phyloP scores from a whole-genome alignment of 2,329 filamentous ascomycete species.

The Calonectria fujianensis region DNA sequence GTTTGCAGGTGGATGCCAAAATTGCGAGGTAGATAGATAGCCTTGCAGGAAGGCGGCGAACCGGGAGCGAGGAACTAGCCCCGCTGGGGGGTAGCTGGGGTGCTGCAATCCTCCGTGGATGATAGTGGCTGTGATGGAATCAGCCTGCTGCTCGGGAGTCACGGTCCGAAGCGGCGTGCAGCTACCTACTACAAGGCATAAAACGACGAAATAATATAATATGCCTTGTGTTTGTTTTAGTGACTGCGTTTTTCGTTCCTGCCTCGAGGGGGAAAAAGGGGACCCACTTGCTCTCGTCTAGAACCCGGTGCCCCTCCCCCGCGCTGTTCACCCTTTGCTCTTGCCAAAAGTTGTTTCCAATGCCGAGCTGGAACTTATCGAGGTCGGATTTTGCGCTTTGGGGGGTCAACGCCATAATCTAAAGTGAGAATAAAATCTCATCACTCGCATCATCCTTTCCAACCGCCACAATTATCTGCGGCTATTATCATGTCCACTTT shows the following conservation, averaged over 20 bases:
- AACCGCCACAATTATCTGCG: slow-evolving; percentile 41
- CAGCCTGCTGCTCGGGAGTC: background rate
- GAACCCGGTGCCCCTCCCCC: slow-evolving; percentile 40
- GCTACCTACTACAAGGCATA: background rate
- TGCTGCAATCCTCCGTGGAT: slow-evolving; percentile 28
- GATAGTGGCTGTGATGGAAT: background rate
- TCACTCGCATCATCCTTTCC: slow-evolving; percentile 23
- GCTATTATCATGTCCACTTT: slow-evolving; percentile 86
- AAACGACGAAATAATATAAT: background rate
- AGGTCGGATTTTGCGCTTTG: slow-evolving; percentile 40
- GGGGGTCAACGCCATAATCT: slow-evolving; percentile 42
- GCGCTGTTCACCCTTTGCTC: slow-evolving; percentile 8
- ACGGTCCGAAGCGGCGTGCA: background rate
- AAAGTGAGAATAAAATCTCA: slow-evolving; percentile 10
- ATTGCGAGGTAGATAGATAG: slow-evolving; percentile 37
- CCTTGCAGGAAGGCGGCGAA: slow-evolving; percentile 48
- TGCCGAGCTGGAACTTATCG: slow-evolving; percentile 21
- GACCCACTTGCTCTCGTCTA: background rate
- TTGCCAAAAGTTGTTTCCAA: slow-evolving; percentile 31
- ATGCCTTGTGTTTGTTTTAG: background rate
- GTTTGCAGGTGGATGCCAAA: slow-evolving; percentile 36
- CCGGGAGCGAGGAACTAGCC: slow-evolving; percentile 31
- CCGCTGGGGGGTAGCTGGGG: slow-evolving; percentile 28
- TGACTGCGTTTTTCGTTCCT: background rate
- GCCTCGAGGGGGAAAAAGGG: background rate